Base-by-base conservation (phyloP, 2,329 filamentous ascomycete species). In the Metarhizium sp. region DNA sequence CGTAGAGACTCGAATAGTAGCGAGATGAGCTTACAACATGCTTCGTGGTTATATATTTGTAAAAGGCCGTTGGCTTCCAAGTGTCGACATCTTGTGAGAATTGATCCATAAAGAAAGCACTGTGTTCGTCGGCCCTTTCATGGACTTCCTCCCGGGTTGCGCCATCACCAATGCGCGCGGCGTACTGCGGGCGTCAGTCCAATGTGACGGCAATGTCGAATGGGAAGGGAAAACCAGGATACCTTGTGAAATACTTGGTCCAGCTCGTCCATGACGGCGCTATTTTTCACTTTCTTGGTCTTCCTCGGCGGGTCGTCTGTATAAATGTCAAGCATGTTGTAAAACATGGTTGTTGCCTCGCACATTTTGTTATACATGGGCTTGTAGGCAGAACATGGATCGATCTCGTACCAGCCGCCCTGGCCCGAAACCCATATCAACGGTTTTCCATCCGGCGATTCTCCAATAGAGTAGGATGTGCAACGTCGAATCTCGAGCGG, bases 381-480 rank as follows among this genome's bases (percentile, higher is more conserved):
- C 52, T 71, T 69, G 66, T 88, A 91, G 2, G 70, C 67, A 10
- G 72, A 64, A n/a, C 79, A 73, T 1, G 87, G 85, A 36, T 73
- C 73, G 46, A 90, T 77, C 63, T 85, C 80, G 64, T 82, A 89
- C 85, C 86, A 90, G 48, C 85, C 86, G 13, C 83, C 78, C 54
- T 74, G 64, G 40, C 67, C 68, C 1, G 64, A 61, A 1, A 85
- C 82, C 87, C 87, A 90, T 34, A 88, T 72, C n/a, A 80, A 74
- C 4, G 80, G 75, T 18, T 75, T 73, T 0, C 76, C 76, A 52
- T 80, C 77, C 14, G 73, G 65, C 30, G 71, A 70, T 47, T 72
- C 70, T 50, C 79, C 79, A 36, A 86, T 81, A 13, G 83, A 80
- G 62, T 80, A 83, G 36, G 65, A 63, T 2, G 60, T 59, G 29